Base-by-base conservation (phyloP, 2,329 filamentous ascomycete genomes). In the Aspergillus pseudoviridinutans region DNA sequence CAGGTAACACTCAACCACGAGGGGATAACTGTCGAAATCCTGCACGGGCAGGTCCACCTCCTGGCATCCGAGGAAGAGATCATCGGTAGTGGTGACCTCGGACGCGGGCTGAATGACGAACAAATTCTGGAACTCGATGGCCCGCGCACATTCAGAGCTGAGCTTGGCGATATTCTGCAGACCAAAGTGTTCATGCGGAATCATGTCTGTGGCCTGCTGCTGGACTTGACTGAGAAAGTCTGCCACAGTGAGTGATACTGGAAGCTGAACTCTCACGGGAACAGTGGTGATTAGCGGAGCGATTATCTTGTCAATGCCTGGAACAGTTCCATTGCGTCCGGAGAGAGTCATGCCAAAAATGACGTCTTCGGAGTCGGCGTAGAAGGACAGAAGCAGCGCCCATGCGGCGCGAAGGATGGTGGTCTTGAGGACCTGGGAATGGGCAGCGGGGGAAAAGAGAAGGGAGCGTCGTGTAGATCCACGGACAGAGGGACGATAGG, bases 1-100 rank as follows among this genome's bases (percentile, higher is more conserved):
- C 8, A 86, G 72, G 2, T 81, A 83, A 66, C 83, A 86, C 8
- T 85, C 83, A 29, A 86, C 72, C 82, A 86, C 85, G 41, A 86
- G 76, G 1, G 82, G 79, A 67, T 86, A 86, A 1, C 73, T 74
- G 50, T 76, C 76, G 62, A 78, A 77, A 53, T 75, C 72, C 0
- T 85, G 76, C 1, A 84, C 83, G 20, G 49, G 38, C 6, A 51
- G 41, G 41, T 51, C 44, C 14, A 54, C 32, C 32, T 66, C 84
- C 52, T 81, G 76, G 0, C 81, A 82, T 0, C 81, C 82, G 60
- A 85, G 83, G 10, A 27, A 29, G 2, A 25, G 22, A 9, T 46
- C 35, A 5, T 27, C 24, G 4, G 27, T 17, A 7, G 50, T n/a
- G 29, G 24, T 22, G 10, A 38, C 12, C 10, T 56, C 55, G 3